Evolutionary conservation across 1,139 yeast species (phyloP), one percentile per base, ranked within the genome.

Genomic region (Ogataea hybrid): DNA sequence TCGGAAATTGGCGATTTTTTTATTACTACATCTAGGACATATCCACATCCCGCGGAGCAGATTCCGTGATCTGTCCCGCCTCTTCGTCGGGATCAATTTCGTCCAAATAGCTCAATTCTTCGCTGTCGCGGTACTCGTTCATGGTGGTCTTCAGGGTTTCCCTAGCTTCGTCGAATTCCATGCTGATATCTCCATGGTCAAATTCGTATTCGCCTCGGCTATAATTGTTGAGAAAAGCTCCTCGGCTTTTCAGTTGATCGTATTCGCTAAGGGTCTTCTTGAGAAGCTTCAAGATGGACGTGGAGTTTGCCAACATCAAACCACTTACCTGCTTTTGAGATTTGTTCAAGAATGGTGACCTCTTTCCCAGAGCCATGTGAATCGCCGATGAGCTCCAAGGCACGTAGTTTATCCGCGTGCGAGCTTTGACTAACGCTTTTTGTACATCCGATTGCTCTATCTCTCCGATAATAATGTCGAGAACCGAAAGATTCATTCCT

Each of bases 321-420:
- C 96, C 97, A 43, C 81, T 76, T 5, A 79, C 72, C 28, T 36
- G 66, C 42, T 39, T 47, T 39, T 25, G 49, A n/a, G 42, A 39
- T 8, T 42, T 45, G 40, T 39, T 30, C 28, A 70, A 52, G 59
- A 77, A 82, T 2, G 90, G 84, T 2, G 96, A 84, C 52, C 79
- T 79, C 46, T 78, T 74, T 2, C 96, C 92, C 41, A 82, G 71
- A 5, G 92, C 90, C 1, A 89, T 70, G 57, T 87, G 94, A 5
- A 89, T 73, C 10, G 92, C 76, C 1, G 92, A 79, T 0, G 95
- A 81, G 1, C 90, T 79, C 87, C 96, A 87, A 0, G 96, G 94
- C 2, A 87, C 88, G 67, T 89, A 92, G 28, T 77, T 73, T 0
- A 89, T 73, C 39, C 97, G 70, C 48, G 83, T 86, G 48, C 90